Evolutionary conservation across 2,329 filamentous ascomycete genomes (phyloP).

Genomic region (Cladophialophora psammophila): DNA sequence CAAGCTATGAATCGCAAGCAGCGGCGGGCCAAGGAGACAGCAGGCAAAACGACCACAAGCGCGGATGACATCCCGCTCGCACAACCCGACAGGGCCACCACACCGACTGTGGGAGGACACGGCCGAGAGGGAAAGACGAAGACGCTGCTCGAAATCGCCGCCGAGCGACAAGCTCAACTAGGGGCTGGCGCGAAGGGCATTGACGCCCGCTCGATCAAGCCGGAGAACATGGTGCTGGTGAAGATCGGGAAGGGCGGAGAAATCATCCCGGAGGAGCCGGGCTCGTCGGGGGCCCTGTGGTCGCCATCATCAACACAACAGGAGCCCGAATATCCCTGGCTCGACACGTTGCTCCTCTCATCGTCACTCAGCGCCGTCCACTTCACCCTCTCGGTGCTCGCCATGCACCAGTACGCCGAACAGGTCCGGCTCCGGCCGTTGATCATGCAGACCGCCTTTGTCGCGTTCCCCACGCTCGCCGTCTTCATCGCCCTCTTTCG

Average conservation of each 20-base stretch:
- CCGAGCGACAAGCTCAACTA: conserved; percentile 51
- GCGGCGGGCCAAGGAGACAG: conserved; percentile 33
- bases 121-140: conserved; percentile 42
- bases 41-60: conserved; percentile 18
- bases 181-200: conserved; percentile 45
- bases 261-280: conserved; percentile 24
- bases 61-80: conserved; percentile 36
- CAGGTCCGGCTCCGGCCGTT: conserved; percentile 35
- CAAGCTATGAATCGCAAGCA: conserved; percentile 38
- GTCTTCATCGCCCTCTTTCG: conserved; percentile 55
- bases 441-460: conserved; percentile 46
- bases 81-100: conserved; percentile 11
- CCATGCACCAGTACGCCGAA: conserved; percentile 57
- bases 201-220: conserved; percentile 11
- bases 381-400: conserved; percentile 55
- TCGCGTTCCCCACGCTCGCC: conserved; percentile 53
- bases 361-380: conserved; percentile 53
- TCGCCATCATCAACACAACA: too few relatives aligned
- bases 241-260: conserved; percentile 37
- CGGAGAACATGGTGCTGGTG: conserved; percentile 39
- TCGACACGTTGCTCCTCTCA: conserved; percentile 55
- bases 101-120: neutral
- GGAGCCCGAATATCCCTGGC: conserved; percentile 32
- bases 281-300: neutral
- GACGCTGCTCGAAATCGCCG: conserved; percentile 55